A percentile compares a stretch with the other conserved stretches of the same genome.
phyloP scores from a whole-genome alignment of 805 yeast species.

The Wickerhamomyces alni region DNA sequence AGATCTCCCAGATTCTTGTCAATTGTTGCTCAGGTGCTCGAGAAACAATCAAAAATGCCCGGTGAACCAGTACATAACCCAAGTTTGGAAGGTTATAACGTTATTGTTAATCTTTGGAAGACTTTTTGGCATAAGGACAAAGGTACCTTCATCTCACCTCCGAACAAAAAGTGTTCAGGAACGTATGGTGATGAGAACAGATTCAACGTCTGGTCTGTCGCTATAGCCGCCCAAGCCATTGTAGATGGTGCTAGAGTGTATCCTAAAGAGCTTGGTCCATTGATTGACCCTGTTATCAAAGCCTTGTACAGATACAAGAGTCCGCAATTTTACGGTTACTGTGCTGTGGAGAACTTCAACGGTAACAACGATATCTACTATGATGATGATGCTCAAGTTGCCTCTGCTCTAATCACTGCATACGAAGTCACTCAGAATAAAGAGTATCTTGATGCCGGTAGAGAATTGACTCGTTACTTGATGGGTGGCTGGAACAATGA shows the following conservation, averaged over 20 bases:
- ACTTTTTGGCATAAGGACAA: constrained; percentile 18
- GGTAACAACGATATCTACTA: constrained; percentile 62
- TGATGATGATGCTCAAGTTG: constrained; percentile 74
- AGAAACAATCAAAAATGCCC: neutral
- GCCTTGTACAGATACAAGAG: constrained; percentile 48
- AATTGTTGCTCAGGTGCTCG: no score
- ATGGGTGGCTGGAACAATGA: constrained; percentile 55
- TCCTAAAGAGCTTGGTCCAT: constrained; percentile 46
- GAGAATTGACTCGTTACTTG: constrained; percentile 52
- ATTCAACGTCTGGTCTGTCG: constrained; percentile 63
- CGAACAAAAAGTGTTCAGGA: constrained; percentile 30
- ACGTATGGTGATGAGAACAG: constrained; percentile 44
- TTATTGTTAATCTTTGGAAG: constrained; percentile 16
- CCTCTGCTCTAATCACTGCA: constrained; percentile 56
- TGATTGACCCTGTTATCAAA: constrained; percentile 45
- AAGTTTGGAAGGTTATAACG: constrained; percentile 21
- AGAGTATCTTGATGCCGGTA: constrained; percentile 46
- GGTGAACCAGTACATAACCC: constrained; percentile 16
- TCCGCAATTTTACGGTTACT: constrained; percentile 46
- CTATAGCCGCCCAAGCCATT: constrained; percentile 60
- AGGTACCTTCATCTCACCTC: constrained; percentile 20
- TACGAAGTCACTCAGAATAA: constrained; percentile 60
- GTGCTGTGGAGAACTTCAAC: constrained; percentile 56
- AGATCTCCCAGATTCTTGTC: no score
- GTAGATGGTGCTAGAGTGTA: constrained; percentile 52